Percentiles rank a stretch among this genome's conserved stretches.
Conservation (phyloP, 2,329 filamentous ascomycete species). For the Leptographium flavum region DNA sequence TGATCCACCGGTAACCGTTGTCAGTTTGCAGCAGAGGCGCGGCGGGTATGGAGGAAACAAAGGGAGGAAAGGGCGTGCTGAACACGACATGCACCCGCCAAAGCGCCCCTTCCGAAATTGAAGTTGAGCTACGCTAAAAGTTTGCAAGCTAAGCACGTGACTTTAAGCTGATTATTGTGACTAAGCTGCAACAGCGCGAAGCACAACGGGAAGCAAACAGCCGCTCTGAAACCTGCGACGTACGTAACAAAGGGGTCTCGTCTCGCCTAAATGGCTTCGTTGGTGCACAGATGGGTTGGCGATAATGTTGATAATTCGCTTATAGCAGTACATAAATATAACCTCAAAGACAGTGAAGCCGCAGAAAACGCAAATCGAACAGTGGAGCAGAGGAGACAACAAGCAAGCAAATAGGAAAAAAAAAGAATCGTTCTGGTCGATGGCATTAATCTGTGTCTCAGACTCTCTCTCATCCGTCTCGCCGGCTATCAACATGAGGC, state of each 20-base stretch:
- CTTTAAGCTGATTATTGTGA: neutral
- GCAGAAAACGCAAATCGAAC: neutral
- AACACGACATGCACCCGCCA: neutral
- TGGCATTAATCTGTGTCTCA: neutral
- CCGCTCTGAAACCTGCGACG: neutral
- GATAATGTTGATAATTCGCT: conserved; percentile 1
- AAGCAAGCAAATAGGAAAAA: neutral
- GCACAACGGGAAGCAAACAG: neutral
- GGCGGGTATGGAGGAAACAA: neutral
- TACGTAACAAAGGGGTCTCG: neutral
- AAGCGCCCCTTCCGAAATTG: conserved; percentile 1
- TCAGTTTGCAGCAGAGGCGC: neutral
- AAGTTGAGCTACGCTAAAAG: neutral
- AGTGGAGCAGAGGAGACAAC: neutral
- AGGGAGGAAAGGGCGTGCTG: conserved; percentile 1
- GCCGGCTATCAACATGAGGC: neutral
- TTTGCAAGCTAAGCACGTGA: neutral
- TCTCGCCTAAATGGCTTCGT: neutral
- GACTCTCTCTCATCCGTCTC: neutral
- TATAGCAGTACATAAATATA: neutral
- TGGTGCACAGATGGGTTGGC: no score
- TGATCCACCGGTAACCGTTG: neutral
- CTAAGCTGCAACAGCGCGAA: no score
- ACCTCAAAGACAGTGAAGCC: neutral
- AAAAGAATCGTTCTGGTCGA: neutral